Evolutionary conservation across 768 basidiomycete species (phyloP), one percentile per base, ranked within the genome.

Genomic region (Phlebiopsis flavidoalba): DNA sequence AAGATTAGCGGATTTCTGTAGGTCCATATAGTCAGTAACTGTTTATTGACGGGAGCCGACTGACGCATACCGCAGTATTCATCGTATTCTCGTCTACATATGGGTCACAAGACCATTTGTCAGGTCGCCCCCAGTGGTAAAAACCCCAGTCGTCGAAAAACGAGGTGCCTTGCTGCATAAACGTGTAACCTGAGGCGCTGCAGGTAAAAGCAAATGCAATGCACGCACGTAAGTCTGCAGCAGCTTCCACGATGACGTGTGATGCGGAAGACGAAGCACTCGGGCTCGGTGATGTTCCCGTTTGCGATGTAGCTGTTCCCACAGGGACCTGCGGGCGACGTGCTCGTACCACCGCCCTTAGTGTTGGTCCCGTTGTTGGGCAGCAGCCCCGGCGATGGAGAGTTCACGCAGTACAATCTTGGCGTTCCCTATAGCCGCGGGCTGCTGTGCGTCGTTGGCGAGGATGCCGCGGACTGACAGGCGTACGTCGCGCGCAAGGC

Each of bases 61-160:
- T 51, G 12, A 43, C 40, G 68, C 81, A 65, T 69, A 86, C 86
- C 47, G 82, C 90, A 48, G 83, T 81, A 58, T 65, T 64, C 47
- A 82, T 89, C 47, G 83, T 81, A 58, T 65, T 64, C 67, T 86
- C 77, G 69, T 86, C 80, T 5, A 91, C 75, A 71, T 86, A 94
- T n/a, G n/a, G 63, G 84, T 73, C 40, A 91, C 90, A 35, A 55
- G 62, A 76, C 89, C 90, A 64, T 86, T 72, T 0, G 94, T 96
- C 5, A 93, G 93, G 76, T 96, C 94, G 11, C 76, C 65, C 33
- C 64, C 72, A 8, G 79, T 82, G 68, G 77, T 86, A 75, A 95
- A n/a, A 95, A 65, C 81, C 68, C 88, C 89, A 95, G 53, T 85
- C 87, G 67, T 90, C 76, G 62, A 94, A 95, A 77, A 96, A 96